These are phyloP conservation scores for Talaromyces sp. DNA, from an alignment of 2,329 filamentous ascomycete genomes.

Conservation along the genomic window DNA sequence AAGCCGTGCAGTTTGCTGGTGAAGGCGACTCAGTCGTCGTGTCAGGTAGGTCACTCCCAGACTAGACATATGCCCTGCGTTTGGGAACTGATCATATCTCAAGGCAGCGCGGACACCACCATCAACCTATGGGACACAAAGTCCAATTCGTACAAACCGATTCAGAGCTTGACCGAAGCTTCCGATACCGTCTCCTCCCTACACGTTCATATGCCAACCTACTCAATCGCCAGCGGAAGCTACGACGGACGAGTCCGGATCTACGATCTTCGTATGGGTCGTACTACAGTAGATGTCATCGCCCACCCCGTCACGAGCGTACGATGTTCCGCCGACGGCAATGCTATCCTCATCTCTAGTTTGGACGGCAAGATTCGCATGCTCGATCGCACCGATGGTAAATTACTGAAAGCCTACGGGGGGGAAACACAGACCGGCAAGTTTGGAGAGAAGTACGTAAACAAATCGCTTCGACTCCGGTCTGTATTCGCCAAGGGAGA, in stretches of 20 bases:
- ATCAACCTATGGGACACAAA: constrained; percentile 44
- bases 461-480: constrained; percentile 70
- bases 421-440: constrained; percentile 45
- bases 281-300: constrained; percentile 66
- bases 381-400: constrained; percentile 74
- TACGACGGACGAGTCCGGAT: constrained; percentile 78
- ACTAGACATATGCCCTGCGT: not conserved
- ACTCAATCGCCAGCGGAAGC: constrained; percentile 66
- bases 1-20: constrained; percentile 75
- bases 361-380: constrained; percentile 75
- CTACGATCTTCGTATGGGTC: constrained; percentile 80
- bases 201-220: constrained; percentile 37
- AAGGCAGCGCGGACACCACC: constrained; percentile 44
- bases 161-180: constrained; percentile 42
- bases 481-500: constrained; percentile 72
- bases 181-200: constrained; percentile 41
- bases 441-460: constrained; percentile 45
- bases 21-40: constrained; percentile 70
- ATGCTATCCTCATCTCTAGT: constrained; percentile 68
- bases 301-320: constrained; percentile 70
- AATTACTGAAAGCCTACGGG: constrained; percentile 68
- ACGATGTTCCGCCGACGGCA: constrained; percentile 65
- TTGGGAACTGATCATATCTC: not conserved
- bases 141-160: constrained; percentile 40
- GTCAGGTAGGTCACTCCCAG: constrained; percentile 47